Percentiles rank a stretch among this genome's conserved stretches.
These are phyloP conservation scores for Cladophialophora bantiana DNA, from an alignment of 2,329 filamentous ascomycete species.

Conservation along the genomic window DNA sequence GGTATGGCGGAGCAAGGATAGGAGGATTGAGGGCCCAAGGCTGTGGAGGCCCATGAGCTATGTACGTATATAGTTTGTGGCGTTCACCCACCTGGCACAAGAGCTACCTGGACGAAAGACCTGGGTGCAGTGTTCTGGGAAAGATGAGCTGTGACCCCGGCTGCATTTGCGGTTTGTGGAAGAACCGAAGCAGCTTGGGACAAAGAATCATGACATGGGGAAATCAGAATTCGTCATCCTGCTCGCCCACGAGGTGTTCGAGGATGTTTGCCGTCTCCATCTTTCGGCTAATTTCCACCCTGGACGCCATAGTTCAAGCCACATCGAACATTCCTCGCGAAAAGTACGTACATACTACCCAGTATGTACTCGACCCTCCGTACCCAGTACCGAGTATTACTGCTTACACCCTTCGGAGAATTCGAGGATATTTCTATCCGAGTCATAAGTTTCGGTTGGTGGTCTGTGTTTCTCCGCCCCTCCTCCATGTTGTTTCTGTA, in stretches of 20 bases:
- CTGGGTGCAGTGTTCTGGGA: not conserved
- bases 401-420: not conserved
- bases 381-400: not conserved
- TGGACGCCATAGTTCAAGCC: not conserved
- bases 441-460: not conserved
- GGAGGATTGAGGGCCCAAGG: not conserved
- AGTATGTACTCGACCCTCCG: not conserved
- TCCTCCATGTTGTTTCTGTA: not conserved
- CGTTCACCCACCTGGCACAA: not conserved
- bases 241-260: not conserved
- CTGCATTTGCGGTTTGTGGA: constrained; percentile 7
- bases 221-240: constrained; percentile 7
- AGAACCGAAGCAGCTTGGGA: not conserved
- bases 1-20: not conserved
- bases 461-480: not conserved
- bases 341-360: constrained; percentile 11
- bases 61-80: not conserved
- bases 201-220: not conserved
- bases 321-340: not conserved
- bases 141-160: not conserved
- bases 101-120: not conserved
- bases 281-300: constrained; percentile 19
- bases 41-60: not conserved
- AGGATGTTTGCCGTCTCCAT: not conserved
- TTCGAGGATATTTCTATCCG: not conserved